A percentile compares a stretch with the other conserved stretches of the same genome.
Conservation (phyloP, 352 stramenopile genomes). For the Plasmopara muralis region DNA sequence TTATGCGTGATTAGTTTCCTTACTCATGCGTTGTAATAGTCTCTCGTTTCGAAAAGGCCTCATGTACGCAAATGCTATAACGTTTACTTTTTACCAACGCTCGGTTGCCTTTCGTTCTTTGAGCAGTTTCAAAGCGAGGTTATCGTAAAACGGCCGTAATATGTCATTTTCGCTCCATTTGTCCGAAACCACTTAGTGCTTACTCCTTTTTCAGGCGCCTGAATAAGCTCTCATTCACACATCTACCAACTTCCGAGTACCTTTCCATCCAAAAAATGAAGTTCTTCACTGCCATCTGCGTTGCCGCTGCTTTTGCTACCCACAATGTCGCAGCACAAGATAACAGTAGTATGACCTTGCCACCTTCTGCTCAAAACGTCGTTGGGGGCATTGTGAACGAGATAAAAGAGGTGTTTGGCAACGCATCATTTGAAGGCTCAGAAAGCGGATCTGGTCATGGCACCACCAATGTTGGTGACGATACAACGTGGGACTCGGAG, state of each 20-base stretch:
- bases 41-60: not conserved
- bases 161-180: slow-evolving; percentile 13
- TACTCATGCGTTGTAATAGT: not conserved
- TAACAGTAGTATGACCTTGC: not conserved
- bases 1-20: not conserved
- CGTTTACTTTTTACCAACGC: not conserved
- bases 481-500: slow-evolving; percentile 2
- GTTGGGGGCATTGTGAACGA: not conserved
- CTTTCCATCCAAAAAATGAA: slow-evolving; percentile 25
- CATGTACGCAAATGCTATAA: not conserved
- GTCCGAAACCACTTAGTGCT: slow-evolving; percentile 11
- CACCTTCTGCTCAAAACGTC: not conserved
- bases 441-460: slow-evolving; percentile 12
- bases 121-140: slow-evolving; percentile 6
- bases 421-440: slow-evolving; percentile 1
- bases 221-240: slow-evolving; percentile 20
- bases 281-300: slow-evolving; percentile 24
- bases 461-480: slow-evolving; percentile 13
- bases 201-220: not conserved
- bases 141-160: slow-evolving; percentile 16
- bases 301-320: slow-evolving; percentile 15
- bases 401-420: not conserved
- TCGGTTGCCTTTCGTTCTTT: not conserved
- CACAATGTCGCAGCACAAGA: slow-evolving; percentile 4
- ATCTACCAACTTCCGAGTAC: slow-evolving; percentile 18